Conservation (phyloP, 2,329 filamentous ascomycete species). For the Aspergillus intermedius region DNA sequence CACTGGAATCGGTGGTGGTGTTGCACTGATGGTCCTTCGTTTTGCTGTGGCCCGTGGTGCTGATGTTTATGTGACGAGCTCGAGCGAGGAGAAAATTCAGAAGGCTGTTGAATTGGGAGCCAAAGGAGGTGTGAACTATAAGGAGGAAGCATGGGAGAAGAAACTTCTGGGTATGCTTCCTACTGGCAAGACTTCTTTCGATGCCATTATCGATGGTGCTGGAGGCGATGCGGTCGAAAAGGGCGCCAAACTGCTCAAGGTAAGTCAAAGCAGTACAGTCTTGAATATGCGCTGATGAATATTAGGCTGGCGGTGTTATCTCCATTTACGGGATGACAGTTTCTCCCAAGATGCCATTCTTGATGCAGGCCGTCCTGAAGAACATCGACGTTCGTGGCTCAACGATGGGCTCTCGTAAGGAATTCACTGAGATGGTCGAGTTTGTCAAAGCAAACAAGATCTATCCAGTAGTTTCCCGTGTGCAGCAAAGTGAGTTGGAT, state of each 20-base stretch:
- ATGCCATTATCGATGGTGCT: conserved; percentile 84
- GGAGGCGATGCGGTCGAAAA: conserved; percentile 76
- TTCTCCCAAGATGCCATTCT: conserved; percentile 75
- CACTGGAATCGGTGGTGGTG: conserved; percentile 88
- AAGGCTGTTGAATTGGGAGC: conserved; percentile 67
- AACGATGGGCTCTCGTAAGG: conserved; percentile 85
- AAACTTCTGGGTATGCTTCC: conserved; percentile 56
- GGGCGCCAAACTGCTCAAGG: conserved; percentile 62
- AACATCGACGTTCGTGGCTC: conserved; percentile 81
- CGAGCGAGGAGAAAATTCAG: conserved; percentile 66
- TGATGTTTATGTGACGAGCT: conserved; percentile 75
- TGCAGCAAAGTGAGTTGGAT: conserved; percentile 61
- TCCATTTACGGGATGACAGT: conserved; percentile 88
- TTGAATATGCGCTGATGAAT: conserved; percentile 10
- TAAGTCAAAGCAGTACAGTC: conserved; percentile 18
- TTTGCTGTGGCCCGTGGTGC: conserved; percentile 71
- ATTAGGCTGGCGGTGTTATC: conserved; percentile 68
- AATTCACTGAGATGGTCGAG: conserved; percentile 84
- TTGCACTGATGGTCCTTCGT: conserved; percentile 73
- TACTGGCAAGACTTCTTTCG: conserved; percentile 60
- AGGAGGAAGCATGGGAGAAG: conserved; percentile 72
- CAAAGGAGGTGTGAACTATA: conserved; percentile 75
- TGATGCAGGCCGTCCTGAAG: conserved; percentile 75
- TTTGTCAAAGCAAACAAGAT: conserved; percentile 72
- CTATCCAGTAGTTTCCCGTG: conserved; percentile 68